phyloP scores from a whole-genome alignment of 306 rosid species.

The Trifolium repens region DNA sequence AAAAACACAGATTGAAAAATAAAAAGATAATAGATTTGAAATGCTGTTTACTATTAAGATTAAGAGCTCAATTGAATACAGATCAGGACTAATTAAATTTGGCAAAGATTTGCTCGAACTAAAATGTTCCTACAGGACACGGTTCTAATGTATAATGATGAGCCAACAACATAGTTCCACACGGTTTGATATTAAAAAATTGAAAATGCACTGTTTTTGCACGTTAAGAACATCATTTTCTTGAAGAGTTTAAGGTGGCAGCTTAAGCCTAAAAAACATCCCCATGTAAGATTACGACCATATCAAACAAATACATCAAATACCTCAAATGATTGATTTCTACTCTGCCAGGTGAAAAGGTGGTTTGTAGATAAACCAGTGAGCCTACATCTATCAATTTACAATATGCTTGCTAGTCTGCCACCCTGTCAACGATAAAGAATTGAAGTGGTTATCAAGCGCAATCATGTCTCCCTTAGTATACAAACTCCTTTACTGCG shows the following conservation, averaged over 20 bases:
- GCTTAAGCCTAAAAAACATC: neutral
- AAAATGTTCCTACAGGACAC: neutral
- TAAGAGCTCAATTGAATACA: neutral
- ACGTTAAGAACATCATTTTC: neutral
- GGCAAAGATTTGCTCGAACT: neutral
- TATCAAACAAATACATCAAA: slow-evolving; percentile 30
- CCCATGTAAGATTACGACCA: slow-evolving; percentile 7
- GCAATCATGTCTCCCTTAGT: slow-evolving; percentile 8
- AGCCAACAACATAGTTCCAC: slow-evolving; percentile 22
- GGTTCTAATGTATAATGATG: neutral
- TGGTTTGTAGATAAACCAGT: slow-evolving; percentile 22
- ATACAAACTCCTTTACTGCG: slow-evolving; percentile 52
- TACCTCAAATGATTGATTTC: slow-evolving; percentile 32
- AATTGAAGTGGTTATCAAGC: slow-evolving; percentile 21
- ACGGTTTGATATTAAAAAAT: neutral
- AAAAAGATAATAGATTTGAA: neutral
- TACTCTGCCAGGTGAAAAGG: slow-evolving; percentile 16
- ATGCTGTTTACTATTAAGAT: neutral
- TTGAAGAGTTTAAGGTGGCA: neutral
- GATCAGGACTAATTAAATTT: neutral
- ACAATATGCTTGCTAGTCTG: slow-evolving; percentile 26
- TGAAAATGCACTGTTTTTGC: neutral
- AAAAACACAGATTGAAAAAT: neutral
- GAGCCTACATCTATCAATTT: slow-evolving; percentile 40
- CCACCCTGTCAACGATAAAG: slow-evolving; percentile 26